These are phyloP conservation scores for Gynostemma pentaphyllum DNA, from an alignment of 306 rosid species.

Conservation along the genomic window DNA sequence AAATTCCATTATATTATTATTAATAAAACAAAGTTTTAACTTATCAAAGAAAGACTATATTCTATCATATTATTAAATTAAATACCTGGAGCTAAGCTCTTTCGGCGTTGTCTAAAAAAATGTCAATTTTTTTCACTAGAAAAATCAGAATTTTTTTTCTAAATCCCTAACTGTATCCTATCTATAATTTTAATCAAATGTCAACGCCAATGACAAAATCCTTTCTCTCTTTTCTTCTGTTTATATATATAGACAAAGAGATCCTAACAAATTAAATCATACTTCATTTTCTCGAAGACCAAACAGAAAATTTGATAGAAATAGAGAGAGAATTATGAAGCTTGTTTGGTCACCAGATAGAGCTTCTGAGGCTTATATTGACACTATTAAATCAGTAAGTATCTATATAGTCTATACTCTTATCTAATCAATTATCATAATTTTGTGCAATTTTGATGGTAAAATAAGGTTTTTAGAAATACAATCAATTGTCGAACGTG, in stretches of 20 bases:
- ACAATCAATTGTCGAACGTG: too few species aligned
- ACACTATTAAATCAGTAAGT: slow-evolving; percentile 71
- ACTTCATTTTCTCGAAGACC: not conserved
- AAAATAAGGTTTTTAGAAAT: too few species aligned
- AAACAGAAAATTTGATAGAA: not conserved
- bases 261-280: not conserved
- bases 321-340: slow-evolving; percentile 36
- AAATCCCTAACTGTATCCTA: too few species aligned
- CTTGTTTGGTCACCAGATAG: slow-evolving; percentile 89
- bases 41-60: not conserved
- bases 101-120: too few species aligned
- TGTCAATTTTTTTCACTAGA: too few species aligned
- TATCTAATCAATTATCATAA: not conserved
- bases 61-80: not conserved
- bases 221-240: not conserved
- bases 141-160: too few species aligned
- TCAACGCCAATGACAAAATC: slow-evolving; percentile 24
- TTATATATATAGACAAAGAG: slow-evolving; percentile 5
- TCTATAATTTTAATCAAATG: slow-evolving; percentile 6
- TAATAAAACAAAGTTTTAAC: not conserved
- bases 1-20: not conserved
- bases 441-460: not conserved
- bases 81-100: too few species aligned
- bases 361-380: slow-evolving; percentile 65
- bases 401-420: not conserved